These are phyloP conservation scores for Phoma sp. DNA, from an alignment of 2,329 filamentous ascomycete genomes.

Conservation along the genomic window DNA sequence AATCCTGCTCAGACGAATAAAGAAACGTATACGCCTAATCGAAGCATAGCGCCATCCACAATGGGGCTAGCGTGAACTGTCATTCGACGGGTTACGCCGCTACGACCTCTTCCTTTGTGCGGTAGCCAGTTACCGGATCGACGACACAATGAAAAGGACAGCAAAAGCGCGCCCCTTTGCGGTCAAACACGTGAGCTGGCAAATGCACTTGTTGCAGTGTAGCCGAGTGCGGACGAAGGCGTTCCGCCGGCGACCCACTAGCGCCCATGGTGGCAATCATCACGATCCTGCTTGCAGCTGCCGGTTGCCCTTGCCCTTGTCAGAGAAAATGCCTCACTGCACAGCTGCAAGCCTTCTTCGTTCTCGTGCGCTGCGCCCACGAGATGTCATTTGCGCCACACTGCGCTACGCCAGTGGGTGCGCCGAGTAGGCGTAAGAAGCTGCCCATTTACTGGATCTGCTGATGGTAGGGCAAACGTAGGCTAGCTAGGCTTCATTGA, in stretches of 20 bases:
- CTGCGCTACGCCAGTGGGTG: conserved; percentile 1
- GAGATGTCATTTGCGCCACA: conserved; percentile 19
- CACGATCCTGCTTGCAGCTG: conserved; percentile 16
- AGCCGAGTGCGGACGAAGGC: conserved; percentile 16
- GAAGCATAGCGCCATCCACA: conserved; percentile 13
- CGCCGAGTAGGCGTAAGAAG: neutral
- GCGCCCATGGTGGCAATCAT: conserved; percentile 12
- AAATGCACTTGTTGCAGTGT: conserved; percentile 15
- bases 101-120: conserved; percentile 21
- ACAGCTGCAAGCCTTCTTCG: conserved; percentile 18
- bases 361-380: conserved; percentile 18
- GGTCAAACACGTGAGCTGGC: conserved; percentile 18
- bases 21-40: conserved; percentile 8
- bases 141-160: conserved; percentile 1
- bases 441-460: neutral
- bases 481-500: neutral
- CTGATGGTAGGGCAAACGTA: neutral
- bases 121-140: conserved; percentile 27
- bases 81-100: conserved; percentile 2
- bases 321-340: conserved; percentile 22
- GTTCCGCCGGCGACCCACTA: conserved; percentile 22
- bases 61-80: neutral
- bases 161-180: neutral
- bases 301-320: conserved; percentile 4
- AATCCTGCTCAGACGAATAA: conserved; percentile 6